Percentiles rank a stretch among this genome's conserved stretches.
Conservation (phyloP, 495 filamentous ascomycete genomes). For the Penicillium soppii region DNA sequence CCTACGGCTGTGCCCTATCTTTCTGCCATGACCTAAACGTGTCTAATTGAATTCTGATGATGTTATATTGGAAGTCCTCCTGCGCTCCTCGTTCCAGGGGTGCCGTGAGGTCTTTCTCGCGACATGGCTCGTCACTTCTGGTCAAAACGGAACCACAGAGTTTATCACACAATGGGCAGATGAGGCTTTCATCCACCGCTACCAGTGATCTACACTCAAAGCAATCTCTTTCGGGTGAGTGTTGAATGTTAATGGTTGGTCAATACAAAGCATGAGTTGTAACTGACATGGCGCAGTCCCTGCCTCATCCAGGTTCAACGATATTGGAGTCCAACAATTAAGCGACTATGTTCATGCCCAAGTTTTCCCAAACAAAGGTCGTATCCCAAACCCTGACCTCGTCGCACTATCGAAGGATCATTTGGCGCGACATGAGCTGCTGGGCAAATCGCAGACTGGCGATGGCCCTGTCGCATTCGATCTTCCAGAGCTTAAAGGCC, state of each 20-base stretch:
- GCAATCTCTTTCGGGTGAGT: constrained; percentile 40
- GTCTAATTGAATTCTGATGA: constrained; percentile 6
- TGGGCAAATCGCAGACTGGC: constrained; percentile 81
- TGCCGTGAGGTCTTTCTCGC: constrained; percentile 29
- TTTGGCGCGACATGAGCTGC: constrained; percentile 80
- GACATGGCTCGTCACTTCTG: constrained; percentile 22
- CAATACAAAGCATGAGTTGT: neutral
- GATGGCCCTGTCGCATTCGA: constrained; percentile 79
- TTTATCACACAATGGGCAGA: neutral
- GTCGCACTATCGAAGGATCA: constrained; percentile 79
- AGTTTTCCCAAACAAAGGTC: constrained; percentile 65
- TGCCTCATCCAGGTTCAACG: constrained; percentile 72
- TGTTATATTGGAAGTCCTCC: constrained; percentile 31
- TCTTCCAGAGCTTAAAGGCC: constrained; percentile 74
- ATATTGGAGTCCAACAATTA: constrained; percentile 91
- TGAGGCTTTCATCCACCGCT: constrained; percentile 25
- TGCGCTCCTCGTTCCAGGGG: constrained; percentile 38
- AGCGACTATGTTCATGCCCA: constrained; percentile 79
- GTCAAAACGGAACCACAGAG: constrained; percentile 18
- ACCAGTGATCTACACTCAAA: constrained; percentile 14
- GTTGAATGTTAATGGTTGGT: too few species aligned
- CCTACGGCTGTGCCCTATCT: constrained; percentile 9
- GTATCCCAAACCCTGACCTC: constrained; percentile 63
- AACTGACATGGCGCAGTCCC: constrained; percentile 45
- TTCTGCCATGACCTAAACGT: constrained; percentile 27